Evolutionary conservation across 2,329 filamentous ascomycete genomes (phyloP).

Genomic region (Cladophialophora psammophila): DNA sequence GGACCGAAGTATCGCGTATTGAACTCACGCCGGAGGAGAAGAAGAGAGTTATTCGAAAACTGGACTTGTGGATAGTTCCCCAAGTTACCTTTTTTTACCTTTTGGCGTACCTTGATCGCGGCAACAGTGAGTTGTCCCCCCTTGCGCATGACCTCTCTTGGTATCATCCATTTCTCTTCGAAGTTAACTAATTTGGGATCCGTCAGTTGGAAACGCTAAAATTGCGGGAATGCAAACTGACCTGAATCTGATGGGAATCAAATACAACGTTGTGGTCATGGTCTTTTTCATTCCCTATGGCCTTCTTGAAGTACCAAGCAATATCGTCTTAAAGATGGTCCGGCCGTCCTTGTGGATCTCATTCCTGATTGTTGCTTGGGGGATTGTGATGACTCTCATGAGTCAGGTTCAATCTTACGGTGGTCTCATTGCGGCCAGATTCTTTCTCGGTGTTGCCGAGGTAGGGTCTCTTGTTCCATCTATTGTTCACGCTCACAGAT

Average conservation of each 20-base stretch:
- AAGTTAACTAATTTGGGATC: background rate
- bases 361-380: slow-evolving; percentile 50
- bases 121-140: background rate
- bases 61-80: background rate
- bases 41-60: background rate
- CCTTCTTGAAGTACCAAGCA: slow-evolving; percentile 67
- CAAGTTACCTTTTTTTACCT: background rate
- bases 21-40: background rate
- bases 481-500: too few relatives aligned
- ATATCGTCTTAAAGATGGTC: slow-evolving; percentile 64
- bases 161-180: too few relatives aligned
- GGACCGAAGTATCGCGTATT: too few relatives aligned
- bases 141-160: background rate
- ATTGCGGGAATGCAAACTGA: slow-evolving; percentile 53
- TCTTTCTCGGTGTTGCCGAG: background rate
- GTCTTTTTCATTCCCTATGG: slow-evolving; percentile 71
- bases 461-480: too few relatives aligned
- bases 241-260: slow-evolving; percentile 47
- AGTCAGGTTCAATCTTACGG: background rate
- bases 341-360: slow-evolving; percentile 45
- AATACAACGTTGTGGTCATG: background rate
- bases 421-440: background rate
- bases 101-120: background rate
- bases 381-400: background rate
- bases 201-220: slow-evolving; percentile 54